Conservation (phyloP, 2,329 filamentous ascomycete genomes). For the Xylariaceae sp. region DNA sequence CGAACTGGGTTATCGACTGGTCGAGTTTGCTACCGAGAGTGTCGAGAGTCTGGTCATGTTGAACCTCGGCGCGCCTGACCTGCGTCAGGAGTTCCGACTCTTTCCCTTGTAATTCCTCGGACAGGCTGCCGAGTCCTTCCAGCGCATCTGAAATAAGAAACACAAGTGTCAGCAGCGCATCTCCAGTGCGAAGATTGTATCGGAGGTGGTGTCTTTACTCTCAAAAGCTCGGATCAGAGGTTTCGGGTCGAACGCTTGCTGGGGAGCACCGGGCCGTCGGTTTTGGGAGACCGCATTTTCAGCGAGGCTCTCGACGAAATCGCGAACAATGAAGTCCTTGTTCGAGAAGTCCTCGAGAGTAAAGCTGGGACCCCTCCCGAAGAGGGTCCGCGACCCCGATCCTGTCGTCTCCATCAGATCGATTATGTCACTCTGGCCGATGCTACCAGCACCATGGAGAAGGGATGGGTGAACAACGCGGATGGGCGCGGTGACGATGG, state of each 20-base stretch:
- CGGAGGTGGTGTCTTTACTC: conserved; percentile 39
- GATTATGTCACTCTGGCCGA: conserved; percentile 21
- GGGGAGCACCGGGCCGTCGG: conserved; percentile 66
- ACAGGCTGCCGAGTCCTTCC: conserved; percentile 62
- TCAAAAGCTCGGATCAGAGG: conserved; percentile 95
- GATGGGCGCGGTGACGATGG: background rate
- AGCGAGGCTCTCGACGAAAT: conserved; percentile 91
- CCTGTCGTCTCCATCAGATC: conserved; percentile 38
- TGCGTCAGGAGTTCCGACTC: conserved; percentile 89
- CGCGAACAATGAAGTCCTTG: conserved; percentile 94
- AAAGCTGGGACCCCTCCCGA: conserved; percentile 75
- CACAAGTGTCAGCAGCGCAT: conserved; percentile 30
- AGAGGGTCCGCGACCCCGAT: conserved; percentile 59
- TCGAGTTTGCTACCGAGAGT: conserved; percentile 85
- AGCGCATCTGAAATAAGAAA: conserved; percentile 48
- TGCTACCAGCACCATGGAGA: conserved; percentile 24
- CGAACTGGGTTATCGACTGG: conserved; percentile 86
- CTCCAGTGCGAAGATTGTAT: background rate
- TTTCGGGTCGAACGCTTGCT: conserved; percentile 81
- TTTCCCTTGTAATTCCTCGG: conserved; percentile 78
- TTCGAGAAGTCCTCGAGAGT: conserved; percentile 81
- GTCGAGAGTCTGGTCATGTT: conserved; percentile 87
- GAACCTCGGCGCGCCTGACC: conserved; percentile 82
- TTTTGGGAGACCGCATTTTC: conserved; percentile 75
- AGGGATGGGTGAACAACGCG: background rate